Conservation (phyloP, 2,329 filamentous ascomycete species). For the Aphanoascus verrucosus region DNA sequence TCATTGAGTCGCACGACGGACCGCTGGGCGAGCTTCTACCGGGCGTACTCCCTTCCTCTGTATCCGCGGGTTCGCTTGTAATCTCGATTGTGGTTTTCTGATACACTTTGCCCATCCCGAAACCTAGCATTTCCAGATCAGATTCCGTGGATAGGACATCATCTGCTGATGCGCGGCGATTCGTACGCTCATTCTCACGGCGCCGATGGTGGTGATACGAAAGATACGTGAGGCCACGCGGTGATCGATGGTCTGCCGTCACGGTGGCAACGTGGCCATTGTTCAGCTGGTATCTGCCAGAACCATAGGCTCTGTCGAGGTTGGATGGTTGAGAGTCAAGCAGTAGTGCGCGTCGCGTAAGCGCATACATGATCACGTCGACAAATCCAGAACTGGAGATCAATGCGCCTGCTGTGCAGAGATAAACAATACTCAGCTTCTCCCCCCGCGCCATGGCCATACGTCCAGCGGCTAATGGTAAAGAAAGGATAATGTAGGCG, state of each 20-base stretch:
- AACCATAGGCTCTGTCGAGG: slow-evolving; percentile 24
- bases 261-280: slow-evolving; percentile 14
- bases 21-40: neutral
- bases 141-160: slow-evolving; percentile 29
- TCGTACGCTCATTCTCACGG: slow-evolving; percentile 26
- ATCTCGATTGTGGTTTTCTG: slow-evolving; percentile 38
- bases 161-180: slow-evolving; percentile 30
- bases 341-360: slow-evolving; percentile 47
- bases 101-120: slow-evolving; percentile 32
- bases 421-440: slow-evolving; percentile 31
- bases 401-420: slow-evolving; percentile 45
- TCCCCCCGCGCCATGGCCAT: slow-evolving; percentile 33
- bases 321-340: slow-evolving; percentile 39
- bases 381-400: slow-evolving; percentile 51
- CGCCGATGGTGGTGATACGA: slow-evolving; percentile 5
- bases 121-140: slow-evolving; percentile 21
- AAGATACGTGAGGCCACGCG: slow-evolving; percentile 5
- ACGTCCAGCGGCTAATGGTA: slow-evolving; percentile 48
- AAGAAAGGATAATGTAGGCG: slow-evolving; percentile 50
- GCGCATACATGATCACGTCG: slow-evolving; percentile 48
- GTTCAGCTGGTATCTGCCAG: slow-evolving; percentile 4
- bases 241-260: slow-evolving; percentile 10
- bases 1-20: slow-evolving; percentile 4
- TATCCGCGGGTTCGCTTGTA: slow-evolving; percentile 24
- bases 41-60: neutral